Evolutionary conservation across 2,329 filamentous ascomycete species (phyloP).

Genomic region (Gnomoniopsis smithogilvyi): DNA sequence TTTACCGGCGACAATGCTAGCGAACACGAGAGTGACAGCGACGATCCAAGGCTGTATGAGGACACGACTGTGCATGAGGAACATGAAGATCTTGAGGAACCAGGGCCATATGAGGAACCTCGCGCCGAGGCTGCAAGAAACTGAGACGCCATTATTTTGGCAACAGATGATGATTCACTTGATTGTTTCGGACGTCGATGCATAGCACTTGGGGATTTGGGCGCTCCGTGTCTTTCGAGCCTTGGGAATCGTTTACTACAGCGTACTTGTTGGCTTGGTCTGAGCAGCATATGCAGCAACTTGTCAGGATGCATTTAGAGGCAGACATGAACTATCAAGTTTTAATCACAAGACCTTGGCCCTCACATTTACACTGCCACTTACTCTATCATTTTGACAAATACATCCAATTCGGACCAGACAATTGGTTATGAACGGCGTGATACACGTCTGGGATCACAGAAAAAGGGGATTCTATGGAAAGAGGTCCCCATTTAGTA

Average conservation of each 20-base stretch:
- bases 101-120: not conserved
- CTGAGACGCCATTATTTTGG: no score
- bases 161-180: not conserved
- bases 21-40: slow-evolving; percentile 23
- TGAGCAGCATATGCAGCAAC: not conserved
- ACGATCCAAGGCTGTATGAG: not conserved
- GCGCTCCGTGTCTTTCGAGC: not conserved
- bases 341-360: not conserved
- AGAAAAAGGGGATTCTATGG: no score
- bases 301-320: not conserved
- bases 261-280: not conserved
- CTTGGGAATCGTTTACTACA: not conserved
- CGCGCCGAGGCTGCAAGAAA: not conserved
- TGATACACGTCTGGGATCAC: no score
- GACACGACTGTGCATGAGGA: not conserved
- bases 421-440: no score
- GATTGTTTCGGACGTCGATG: not conserved
- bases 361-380: not conserved
- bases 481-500: no score
- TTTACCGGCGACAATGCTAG: slow-evolving; percentile 38
- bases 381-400: no score
- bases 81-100: not conserved
- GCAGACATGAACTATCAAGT: not conserved
- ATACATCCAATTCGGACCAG: no score
- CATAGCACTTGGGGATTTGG: not conserved